These are phyloP conservation scores for Aquilaria sinensis DNA, from an alignment of 345 rosid genomes.

Conservation along the genomic window DNA sequence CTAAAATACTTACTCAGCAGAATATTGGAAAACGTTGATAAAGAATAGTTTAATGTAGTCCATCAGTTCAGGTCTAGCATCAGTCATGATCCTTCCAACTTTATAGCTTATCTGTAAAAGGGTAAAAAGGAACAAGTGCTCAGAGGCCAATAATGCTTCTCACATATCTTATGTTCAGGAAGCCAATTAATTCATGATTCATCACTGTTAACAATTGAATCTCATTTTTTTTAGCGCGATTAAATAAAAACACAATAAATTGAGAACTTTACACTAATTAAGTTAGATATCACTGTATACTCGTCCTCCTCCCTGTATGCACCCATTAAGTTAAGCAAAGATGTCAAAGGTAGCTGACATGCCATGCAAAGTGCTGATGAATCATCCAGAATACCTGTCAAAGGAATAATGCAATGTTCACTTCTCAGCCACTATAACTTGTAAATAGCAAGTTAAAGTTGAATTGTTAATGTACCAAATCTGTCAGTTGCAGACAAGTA, in stretches of 20 bases:
- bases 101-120: slow-evolving; percentile 61
- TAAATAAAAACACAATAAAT: slow-evolving; percentile 9
- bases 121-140: slow-evolving; percentile 19
- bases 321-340: slow-evolving; percentile 71
- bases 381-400: slow-evolving; percentile 86
- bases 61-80: slow-evolving; percentile 58
- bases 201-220: no score
- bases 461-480: slow-evolving; percentile 44
- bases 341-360: slow-evolving; percentile 66
- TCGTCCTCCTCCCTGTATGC: slow-evolving; percentile 78
- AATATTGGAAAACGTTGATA: slow-evolving; percentile 46
- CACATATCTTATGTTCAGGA: no score
- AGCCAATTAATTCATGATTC: no score
- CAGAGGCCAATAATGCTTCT: neutral
- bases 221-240: neutral
- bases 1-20: slow-evolving; percentile 63
- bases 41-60: slow-evolving; percentile 50
- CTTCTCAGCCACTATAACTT: neutral
- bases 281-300: slow-evolving; percentile 78
- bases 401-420: slow-evolving; percentile 13
- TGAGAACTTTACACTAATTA: slow-evolving; percentile 53
- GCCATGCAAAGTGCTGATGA: slow-evolving; percentile 93
- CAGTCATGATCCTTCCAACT: slow-evolving; percentile 68
- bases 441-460: no score
- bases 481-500: slow-evolving; percentile 63